phyloP scores from a whole-genome alignment of 1,284 basidiomycete genomes.

The Cutaneotrichosporon sp. region DNA sequence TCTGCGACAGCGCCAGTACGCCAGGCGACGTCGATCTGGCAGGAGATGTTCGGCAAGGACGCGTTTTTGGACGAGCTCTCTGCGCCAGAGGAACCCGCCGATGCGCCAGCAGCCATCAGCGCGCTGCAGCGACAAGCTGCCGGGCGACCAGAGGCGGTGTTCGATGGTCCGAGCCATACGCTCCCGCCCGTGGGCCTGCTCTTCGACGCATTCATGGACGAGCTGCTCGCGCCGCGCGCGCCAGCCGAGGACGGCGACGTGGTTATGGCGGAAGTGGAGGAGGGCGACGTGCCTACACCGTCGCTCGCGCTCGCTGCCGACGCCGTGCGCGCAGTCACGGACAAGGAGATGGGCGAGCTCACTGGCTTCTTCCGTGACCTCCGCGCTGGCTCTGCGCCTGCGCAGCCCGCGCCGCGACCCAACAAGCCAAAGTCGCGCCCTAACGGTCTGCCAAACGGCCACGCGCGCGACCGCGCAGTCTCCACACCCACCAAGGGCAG shows the following conservation, averaged over 20 bases:
- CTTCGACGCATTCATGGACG: conserved; percentile 66
- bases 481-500: conserved; percentile 9
- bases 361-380: conserved; percentile 13
- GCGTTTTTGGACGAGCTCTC: conserved; percentile 40
- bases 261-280: conserved; percentile 4
- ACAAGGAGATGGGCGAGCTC: conserved; percentile 17
- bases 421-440: conserved; percentile 4
- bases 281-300: background rate
- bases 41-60: conserved; percentile 49
- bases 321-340: conserved; percentile 10
- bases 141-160: conserved; percentile 50
- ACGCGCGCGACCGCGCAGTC: background rate
- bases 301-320: conserved; percentile 2
- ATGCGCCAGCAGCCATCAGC: conserved; percentile 18
- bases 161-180: conserved; percentile 71
- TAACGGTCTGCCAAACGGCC: conserved; percentile 5
- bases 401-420: background rate
- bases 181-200: conserved; percentile 69
- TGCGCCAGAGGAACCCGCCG: conserved; percentile 5
- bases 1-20: background rate
- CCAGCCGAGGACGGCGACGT: conserved; percentile 2
- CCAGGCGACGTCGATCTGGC: conserved; percentile 41
- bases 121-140: conserved; percentile 24
- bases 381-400: background rate
- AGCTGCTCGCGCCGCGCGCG: conserved; percentile 52